Conservation (phyloP, 208 protist genomes). For the Angomonas desouzai region DNA sequence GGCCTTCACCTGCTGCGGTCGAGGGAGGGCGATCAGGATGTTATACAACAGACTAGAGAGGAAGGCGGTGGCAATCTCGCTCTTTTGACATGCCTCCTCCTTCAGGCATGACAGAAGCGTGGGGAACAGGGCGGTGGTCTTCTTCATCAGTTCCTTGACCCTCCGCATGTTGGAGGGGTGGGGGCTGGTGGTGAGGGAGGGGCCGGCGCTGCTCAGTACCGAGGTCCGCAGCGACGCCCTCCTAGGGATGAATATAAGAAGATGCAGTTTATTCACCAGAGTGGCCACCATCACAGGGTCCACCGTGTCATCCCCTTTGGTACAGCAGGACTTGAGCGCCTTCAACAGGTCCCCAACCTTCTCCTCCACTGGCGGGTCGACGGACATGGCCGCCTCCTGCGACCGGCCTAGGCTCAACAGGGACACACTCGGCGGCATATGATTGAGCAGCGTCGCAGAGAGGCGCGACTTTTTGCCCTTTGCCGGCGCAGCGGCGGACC, state of each 20-base stretch:
- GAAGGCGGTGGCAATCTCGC: background rate
- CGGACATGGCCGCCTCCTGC: background rate
- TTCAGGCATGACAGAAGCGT: constrained; percentile 38
- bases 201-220: background rate
- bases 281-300: background rate
- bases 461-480: constrained; percentile 6
- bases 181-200: background rate
- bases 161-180: background rate
- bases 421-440: background rate
- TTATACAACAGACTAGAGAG: constrained; percentile 72
- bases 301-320: background rate
- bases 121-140: constrained; percentile 46
- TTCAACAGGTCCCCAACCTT: background rate
- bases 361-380: background rate
- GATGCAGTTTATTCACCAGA: background rate
- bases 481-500: background rate
- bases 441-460: background rate
- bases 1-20: constrained; percentile 20
- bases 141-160: constrained; percentile 27
- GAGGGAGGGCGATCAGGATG: constrained; percentile 35
- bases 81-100: constrained; percentile 29
- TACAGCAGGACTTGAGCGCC: background rate
- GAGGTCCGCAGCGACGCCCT: background rate
- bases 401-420: background rate
- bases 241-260: background rate